Evolutionary conservation across 2,329 filamentous ascomycete species (phyloP).

Genomic region (Remersonia thermophila): DNA sequence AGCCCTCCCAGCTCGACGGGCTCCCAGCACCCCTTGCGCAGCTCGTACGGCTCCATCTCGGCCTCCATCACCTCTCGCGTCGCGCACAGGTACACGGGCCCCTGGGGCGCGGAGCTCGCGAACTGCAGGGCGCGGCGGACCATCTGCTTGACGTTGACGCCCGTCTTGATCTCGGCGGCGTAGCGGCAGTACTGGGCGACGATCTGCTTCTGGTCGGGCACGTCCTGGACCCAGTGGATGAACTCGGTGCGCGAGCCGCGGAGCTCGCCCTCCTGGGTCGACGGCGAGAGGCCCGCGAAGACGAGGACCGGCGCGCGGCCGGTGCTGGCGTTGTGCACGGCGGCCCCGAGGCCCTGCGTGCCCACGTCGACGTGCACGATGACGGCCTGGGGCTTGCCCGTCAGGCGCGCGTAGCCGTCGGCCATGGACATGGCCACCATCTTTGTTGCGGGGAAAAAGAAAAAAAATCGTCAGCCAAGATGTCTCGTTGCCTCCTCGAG

Average conservation of each 20-base stretch:
- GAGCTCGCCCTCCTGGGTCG: conserved; percentile 31
- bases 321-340: conserved; percentile 58
- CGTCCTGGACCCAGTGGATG: conserved; percentile 33
- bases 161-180: conserved; percentile 68
- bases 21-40: conserved; percentile 56
- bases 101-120: conserved; percentile 62
- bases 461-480: too few species aligned
- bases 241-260: conserved; percentile 29
- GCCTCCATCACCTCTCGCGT: conserved; percentile 78
- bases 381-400: conserved; percentile 54
- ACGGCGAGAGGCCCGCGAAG: conserved; percentile 32
- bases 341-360: conserved; percentile 59
- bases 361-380: conserved; percentile 65
- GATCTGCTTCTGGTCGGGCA: conserved; percentile 35
- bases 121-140: conserved; percentile 77
- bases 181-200: conserved; percentile 79
- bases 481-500: too few species aligned
- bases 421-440: conserved; percentile 70
- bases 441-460: too few species aligned
- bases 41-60: conserved; percentile 59
- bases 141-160: conserved; percentile 78
- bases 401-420: conserved; percentile 58
- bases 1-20: conserved; percentile 55
- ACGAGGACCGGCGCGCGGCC: conserved; percentile 51
- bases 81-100: conserved; percentile 68